Evolutionary conservation across 2,329 filamentous ascomycete species (phyloP).

Genomic region (Aureobasidium melanogenum): DNA sequence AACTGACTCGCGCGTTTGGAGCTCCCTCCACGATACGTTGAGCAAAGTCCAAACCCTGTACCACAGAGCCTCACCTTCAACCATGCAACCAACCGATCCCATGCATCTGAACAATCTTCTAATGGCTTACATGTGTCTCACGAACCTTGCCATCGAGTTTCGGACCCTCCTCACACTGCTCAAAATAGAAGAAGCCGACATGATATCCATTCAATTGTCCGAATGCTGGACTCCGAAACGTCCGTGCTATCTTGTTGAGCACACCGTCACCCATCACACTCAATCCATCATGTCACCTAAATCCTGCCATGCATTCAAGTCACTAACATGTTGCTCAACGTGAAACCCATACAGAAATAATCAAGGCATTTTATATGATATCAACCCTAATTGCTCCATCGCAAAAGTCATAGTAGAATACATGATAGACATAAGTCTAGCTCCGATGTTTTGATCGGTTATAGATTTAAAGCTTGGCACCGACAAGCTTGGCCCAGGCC

Average conservation of each 20-base stretch:
- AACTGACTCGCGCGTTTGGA: neutral
- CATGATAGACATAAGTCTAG: constrained; percentile 3
- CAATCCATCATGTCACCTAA: constrained; percentile 1
- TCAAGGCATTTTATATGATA: constrained; percentile 11
- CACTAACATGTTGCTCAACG: neutral
- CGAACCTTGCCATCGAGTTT: neutral
- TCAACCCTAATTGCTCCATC: constrained; percentile 11
- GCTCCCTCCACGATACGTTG: neutral
- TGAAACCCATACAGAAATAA: neutral
- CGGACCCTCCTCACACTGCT: neutral
- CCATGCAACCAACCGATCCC: neutral
- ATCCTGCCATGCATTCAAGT: neutral
- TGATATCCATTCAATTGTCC: constrained; percentile 2
- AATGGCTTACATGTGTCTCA: neutral
- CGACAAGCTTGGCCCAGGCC: constrained; percentile 87
- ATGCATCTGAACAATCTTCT: neutral
- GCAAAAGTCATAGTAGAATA: constrained; percentile 12
- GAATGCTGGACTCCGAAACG: neutral
- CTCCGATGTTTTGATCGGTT: neutral
- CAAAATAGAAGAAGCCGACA: neutral
- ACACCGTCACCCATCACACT: neutral
- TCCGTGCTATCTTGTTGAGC: constrained; percentile 1
- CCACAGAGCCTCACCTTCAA: neutral
- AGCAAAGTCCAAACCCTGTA: neutral
- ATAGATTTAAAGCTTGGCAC: constrained; percentile 70